Percentiles rank a stretch among this genome's conserved stretches.
Conservation (phyloP, 2,329 filamentous ascomycete genomes). For the Aspergillus luchuensis region DNA sequence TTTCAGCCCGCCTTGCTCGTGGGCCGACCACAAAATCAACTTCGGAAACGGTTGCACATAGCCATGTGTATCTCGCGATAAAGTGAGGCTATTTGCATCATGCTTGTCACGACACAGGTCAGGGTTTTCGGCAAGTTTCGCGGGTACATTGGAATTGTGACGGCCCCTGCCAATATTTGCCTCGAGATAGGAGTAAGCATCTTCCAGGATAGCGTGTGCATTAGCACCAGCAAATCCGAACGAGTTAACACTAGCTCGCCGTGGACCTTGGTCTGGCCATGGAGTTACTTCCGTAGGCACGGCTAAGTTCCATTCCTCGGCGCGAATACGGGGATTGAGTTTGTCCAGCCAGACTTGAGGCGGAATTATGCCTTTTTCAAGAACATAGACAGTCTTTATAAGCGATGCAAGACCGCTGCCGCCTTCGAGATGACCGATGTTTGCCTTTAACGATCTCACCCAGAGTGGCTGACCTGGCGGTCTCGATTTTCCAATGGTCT, state of each 20-base stretch:
- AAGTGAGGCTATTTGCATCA: no score
- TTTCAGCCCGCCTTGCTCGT: not conserved
- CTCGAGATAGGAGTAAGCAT: slow-evolving; percentile 20
- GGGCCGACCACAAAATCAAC: slow-evolving; percentile 5
- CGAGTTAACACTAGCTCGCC: slow-evolving; percentile 36
- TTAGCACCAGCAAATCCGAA: slow-evolving; percentile 43
- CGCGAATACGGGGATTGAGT: slow-evolving; percentile 17
- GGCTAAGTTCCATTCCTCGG: not conserved
- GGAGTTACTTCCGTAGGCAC: slow-evolving; percentile 17
- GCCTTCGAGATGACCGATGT: slow-evolving; percentile 21
- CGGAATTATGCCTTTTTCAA: slow-evolving; percentile 13
- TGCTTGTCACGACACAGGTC: no score
- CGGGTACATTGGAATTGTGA: not conserved
- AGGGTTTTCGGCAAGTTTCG: no score
- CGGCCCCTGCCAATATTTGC: not conserved
- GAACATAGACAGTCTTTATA: slow-evolving; percentile 19
- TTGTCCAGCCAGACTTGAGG: slow-evolving; percentile 12
- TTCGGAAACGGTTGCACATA: not conserved
- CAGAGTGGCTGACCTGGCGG: slow-evolving; percentile 14
- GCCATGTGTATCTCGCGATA: not conserved
- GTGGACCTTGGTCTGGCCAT: slow-evolving; percentile 31
- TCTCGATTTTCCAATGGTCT: not conserved
- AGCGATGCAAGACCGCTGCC: slow-evolving; percentile 24
- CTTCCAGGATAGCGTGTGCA: slow-evolving; percentile 37
- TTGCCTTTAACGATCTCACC: slow-evolving; percentile 19